A percentile compares a stretch with the other conserved stretches of the same genome.
These are phyloP conservation scores for Emergomyces africanus DNA, from an alignment of 2,329 filamentous ascomycete species.

Conservation along the genomic window DNA sequence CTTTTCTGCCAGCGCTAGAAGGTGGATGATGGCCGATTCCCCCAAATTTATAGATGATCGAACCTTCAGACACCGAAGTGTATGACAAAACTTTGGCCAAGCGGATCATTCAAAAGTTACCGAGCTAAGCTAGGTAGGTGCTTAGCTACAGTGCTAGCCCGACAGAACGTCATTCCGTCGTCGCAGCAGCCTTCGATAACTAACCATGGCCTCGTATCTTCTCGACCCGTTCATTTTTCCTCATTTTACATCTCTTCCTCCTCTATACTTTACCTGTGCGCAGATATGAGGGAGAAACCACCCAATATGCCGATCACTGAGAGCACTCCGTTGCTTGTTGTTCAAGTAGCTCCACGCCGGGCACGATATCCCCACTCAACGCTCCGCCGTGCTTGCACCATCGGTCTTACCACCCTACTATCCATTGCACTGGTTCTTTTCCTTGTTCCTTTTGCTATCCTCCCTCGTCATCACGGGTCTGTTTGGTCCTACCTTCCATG, in stretches of 20 bases:
- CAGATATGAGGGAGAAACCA: conserved; percentile 21
- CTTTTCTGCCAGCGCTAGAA: no score
- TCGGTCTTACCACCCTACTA: conserved; percentile 26
- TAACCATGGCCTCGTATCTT: neutral
- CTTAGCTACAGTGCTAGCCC: neutral
- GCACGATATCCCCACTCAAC: conserved; percentile 31
- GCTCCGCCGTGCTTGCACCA: conserved; percentile 31
- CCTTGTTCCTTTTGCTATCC: conserved; percentile 26
- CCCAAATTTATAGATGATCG: neutral
- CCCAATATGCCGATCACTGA: conserved; percentile 23
- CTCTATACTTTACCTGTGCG: neutral
- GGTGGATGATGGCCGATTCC: neutral
- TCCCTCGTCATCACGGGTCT: conserved; percentile 26
- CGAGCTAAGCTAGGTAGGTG: no score
- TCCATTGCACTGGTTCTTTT: conserved; percentile 28
- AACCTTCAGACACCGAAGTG: no score
- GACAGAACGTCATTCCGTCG: neutral
- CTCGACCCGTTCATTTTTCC: neutral
- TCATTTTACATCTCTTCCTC: neutral
- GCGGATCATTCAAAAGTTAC: no score
- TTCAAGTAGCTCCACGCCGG: conserved; percentile 26
- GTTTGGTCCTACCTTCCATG: conserved; percentile 30
- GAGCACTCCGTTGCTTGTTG: conserved; percentile 31
- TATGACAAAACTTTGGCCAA: no score
- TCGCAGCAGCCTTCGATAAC: no score